Evolutionary conservation across 2,329 filamentous ascomycete genomes (phyloP), one percentile per base, ranked within the genome.

Genomic region (Nemania diffusa): DNA sequence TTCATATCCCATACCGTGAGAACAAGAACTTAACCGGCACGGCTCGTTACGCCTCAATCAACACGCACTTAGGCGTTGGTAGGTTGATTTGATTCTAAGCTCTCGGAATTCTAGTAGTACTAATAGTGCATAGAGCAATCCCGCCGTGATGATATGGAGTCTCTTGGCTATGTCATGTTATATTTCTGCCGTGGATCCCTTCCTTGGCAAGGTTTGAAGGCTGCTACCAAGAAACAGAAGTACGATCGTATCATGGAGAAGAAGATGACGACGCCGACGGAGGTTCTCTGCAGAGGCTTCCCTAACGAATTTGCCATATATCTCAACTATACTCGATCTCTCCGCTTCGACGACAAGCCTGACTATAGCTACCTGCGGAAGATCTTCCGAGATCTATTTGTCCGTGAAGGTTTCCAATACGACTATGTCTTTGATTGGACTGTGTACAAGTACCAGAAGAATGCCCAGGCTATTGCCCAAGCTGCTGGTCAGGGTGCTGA

Each of bases 161-260:
- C 95, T 67, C 88, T 99, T 57, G 96, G 96, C 76, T 98, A 99
- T 76, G 96, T 99, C 78, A 98, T 99, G 94, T 92, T 99, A 71
- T 99, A 99, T 88, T 99, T 99, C 86, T 98, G 95, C 87, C 95
- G 96, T 82, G 96, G 96, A 71, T 97, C 94, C 72, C 93, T 99
- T 65, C 96, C 96, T 69, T 99, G 96, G 96, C 96, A 99, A 85
- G 96, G 96, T 64, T 87, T 97, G 62, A 97, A 97, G 89, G 95
- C 95, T 84, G 95, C 95, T 75, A 97, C 94, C 73, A 97, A 97
- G 90, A 97, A 97, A 91, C 95, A 98, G 86, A 99, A 99, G 87
- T 98, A 99, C 80, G 96, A 99, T 84, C 90, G 95, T 73, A 99
- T 99, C 84, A 98, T 98, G 95, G 96, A 99, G 88, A 99, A 99